Conservation (phyloP, 176 grass and related monocot species). For the Carex myosuroides region DNA sequence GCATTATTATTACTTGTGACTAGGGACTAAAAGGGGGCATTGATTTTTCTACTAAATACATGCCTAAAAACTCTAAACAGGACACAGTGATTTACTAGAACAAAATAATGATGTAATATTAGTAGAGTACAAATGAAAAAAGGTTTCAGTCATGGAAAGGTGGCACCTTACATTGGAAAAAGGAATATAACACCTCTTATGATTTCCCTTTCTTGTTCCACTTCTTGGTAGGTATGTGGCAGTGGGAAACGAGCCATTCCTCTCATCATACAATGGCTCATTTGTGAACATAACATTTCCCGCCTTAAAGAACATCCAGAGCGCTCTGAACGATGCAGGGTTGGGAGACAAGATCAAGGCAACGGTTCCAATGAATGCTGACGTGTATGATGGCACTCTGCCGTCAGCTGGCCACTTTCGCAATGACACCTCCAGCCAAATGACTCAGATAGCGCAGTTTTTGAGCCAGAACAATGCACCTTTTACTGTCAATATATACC, state of each 20-base stretch:
- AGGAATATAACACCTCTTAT: background rate
- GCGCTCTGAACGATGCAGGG: conserved; percentile 52
- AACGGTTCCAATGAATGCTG: conserved; percentile 61
- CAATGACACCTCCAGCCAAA: conserved; percentile 27
- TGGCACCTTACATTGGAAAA: background rate
- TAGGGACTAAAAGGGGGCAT: background rate
- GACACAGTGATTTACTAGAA: background rate
- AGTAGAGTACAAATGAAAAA: background rate
- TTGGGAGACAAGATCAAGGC: conserved; percentile 50
- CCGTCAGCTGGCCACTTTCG: conserved; percentile 59
- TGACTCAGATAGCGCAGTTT: conserved; percentile 83
- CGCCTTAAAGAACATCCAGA: conserved; percentile 55
- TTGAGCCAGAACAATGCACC: conserved; percentile 56
- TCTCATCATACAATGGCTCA: conserved; percentile 49
- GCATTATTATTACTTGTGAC: background rate
- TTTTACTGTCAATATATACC: conserved; percentile 93
- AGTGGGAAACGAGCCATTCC: conserved; percentile 68
- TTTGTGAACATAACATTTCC: conserved; percentile 55
- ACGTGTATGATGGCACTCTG: conserved; percentile 51
- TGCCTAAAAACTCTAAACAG: background rate
- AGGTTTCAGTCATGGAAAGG: background rate
- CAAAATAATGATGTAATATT: background rate
- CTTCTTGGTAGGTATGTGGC: conserved; percentile 42
- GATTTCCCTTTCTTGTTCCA: background rate
- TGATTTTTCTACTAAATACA: background rate